Percentiles rank a stretch among this genome's conserved stretches.
These are phyloP conservation scores for Colletotrichum abscissum DNA, from an alignment of 2,329 filamentous ascomycete species.

Conservation along the genomic window DNA sequence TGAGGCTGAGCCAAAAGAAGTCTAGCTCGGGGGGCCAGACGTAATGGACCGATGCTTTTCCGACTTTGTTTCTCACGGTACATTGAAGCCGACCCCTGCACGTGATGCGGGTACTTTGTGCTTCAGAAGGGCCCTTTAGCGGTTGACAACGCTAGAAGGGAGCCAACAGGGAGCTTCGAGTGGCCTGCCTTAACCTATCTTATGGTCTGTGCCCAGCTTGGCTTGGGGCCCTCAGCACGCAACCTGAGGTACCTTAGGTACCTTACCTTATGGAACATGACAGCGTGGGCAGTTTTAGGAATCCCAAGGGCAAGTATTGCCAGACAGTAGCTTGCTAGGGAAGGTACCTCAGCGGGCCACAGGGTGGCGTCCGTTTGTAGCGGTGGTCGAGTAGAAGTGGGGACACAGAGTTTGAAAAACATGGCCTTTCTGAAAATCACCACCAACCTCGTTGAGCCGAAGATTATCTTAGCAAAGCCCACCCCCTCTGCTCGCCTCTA, in stretches of 20 bases:
- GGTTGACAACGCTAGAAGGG: slow-evolving; percentile 21
- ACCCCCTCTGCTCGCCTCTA: slow-evolving; percentile 32
- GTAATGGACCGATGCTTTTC: slow-evolving; percentile 32
- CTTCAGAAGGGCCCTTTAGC: slow-evolving; percentile 26
- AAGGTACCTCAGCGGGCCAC: slow-evolving; percentile 26
- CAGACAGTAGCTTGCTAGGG: background rate
- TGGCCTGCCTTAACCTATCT: background rate
- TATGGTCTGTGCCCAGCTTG: slow-evolving; percentile 7
- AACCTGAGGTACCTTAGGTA: background rate
- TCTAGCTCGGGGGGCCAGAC: slow-evolving; percentile 8
- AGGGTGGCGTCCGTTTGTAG: slow-evolving; percentile 33
- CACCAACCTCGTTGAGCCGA: slow-evolving; percentile 39
- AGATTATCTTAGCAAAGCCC: slow-evolving; percentile 34
- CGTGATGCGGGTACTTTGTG: slow-evolving; percentile 31
- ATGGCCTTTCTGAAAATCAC: slow-evolving; percentile 39
- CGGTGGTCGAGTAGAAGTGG: slow-evolving; percentile 33
- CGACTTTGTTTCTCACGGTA: background rate
- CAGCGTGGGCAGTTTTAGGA: slow-evolving; percentile 2
- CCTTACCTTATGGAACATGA: background rate
- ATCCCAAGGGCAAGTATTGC: background rate
- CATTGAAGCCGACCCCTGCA: slow-evolving; percentile 14
- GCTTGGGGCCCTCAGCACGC: slow-evolving; percentile 9
- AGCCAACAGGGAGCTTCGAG: slow-evolving; percentile 2
- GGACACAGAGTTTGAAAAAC: slow-evolving; percentile 37
- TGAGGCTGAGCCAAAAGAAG: slow-evolving; percentile 31